A percentile compares a stretch with the other conserved stretches of the same genome.
phyloP scores from a whole-genome alignment of 2,329 filamentous ascomycete species.

The Bipolaris bicolor region DNA sequence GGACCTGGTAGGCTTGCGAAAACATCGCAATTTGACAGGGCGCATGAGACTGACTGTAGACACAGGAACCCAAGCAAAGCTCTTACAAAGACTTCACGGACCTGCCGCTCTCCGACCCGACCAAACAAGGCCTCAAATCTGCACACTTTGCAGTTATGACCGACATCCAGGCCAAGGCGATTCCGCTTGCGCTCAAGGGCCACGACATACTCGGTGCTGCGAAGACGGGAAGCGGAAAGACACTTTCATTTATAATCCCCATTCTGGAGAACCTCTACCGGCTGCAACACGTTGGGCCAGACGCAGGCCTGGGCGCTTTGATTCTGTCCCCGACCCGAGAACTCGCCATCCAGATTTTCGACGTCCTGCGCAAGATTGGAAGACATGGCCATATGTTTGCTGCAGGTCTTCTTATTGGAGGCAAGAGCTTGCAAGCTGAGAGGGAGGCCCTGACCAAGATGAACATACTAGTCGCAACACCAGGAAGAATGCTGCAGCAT shows the following conservation, averaged over 20 bases:
- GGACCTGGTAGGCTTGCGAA: slow-evolving; percentile 43
- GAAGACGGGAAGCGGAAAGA: slow-evolving; percentile 95
- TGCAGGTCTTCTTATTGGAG: slow-evolving; percentile 90
- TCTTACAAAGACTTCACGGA: slow-evolving; percentile 75
- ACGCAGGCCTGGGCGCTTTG: slow-evolving; percentile 84
- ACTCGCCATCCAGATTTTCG: slow-evolving; percentile 94
- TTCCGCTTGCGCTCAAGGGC: slow-evolving; percentile 84
- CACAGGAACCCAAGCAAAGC: slow-evolving; percentile 65
- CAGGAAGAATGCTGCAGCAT: slow-evolving; percentile 93
- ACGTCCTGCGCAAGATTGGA: slow-evolving; percentile 89
- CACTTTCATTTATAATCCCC: slow-evolving; percentile 87
- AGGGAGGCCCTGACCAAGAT: slow-evolving; percentile 83
- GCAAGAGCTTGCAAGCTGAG: slow-evolving; percentile 87
- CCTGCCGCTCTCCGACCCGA: slow-evolving; percentile 83
- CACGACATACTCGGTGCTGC: slow-evolving; percentile 90
- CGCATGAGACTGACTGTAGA: background rate
- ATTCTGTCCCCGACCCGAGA: slow-evolving; percentile 95
- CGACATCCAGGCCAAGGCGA: slow-evolving; percentile 88
- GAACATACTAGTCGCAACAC: slow-evolving; percentile 97
- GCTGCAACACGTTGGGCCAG: slow-evolving; percentile 84
- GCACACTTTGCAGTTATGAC: slow-evolving; percentile 91
- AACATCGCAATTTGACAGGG: background rate
- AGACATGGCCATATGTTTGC: slow-evolving; percentile 84
- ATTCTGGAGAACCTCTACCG: slow-evolving; percentile 92
- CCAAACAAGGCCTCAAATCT: slow-evolving; percentile 76